phyloP scores from a whole-genome alignment of 2,329 filamentous ascomycete species.

The Trichoderma afroharzianum region DNA sequence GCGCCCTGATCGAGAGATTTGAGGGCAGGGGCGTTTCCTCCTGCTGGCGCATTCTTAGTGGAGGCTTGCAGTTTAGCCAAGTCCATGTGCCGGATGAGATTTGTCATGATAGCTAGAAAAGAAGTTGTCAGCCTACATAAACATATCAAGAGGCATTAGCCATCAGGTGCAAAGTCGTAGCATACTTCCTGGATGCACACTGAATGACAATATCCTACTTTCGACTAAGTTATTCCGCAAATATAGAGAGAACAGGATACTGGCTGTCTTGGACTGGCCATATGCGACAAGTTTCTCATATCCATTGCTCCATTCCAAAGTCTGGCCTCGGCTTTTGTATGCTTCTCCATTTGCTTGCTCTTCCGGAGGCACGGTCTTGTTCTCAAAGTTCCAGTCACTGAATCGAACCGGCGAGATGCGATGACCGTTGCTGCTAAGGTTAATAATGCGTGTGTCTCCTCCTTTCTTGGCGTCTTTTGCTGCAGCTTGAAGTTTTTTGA shows the following conservation, averaged over 20 bases:
- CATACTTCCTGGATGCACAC: background rate
- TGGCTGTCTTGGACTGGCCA: conserved; percentile 17
- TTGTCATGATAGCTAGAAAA: background rate
- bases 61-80: background rate
- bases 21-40: background rate
- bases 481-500: background rate
- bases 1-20: background rate
- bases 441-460: background rate
- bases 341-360: background rate
- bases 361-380: background rate
- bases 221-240: background rate
- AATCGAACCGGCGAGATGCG: background rate
- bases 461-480: background rate
- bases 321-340: background rate
- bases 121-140: background rate
- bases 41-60: background rate
- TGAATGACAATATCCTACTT: background rate
- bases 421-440: background rate
- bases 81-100: background rate
- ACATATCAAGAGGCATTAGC: background rate
- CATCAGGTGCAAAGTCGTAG: background rate
- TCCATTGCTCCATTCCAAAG: background rate
- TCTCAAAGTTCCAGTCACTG: background rate
- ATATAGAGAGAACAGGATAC: background rate
- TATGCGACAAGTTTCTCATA: conserved; percentile 15